phyloP scores from a whole-genome alignment of 768 basidiomycete genomes.

The Arthromyces matolae region DNA sequence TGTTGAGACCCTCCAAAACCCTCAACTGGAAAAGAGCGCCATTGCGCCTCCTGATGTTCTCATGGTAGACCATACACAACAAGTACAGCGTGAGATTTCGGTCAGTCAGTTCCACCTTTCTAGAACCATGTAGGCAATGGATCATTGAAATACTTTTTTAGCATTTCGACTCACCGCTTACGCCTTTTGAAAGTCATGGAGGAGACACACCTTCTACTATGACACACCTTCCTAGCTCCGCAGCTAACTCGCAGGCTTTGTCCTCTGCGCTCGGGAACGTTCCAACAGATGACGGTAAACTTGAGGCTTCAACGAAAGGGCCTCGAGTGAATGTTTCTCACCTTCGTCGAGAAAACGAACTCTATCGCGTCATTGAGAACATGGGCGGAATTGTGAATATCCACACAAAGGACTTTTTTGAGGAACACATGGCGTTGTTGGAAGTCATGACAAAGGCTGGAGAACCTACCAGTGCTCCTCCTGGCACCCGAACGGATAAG shows the following conservation, averaged over 20 bases:
- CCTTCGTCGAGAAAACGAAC: slow-evolving; percentile 77
- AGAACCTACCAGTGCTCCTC: slow-evolving; percentile 67
- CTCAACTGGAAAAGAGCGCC: neutral
- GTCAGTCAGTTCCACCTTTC: neutral
- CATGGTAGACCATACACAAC: slow-evolving; percentile 6
- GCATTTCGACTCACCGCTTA: neutral
- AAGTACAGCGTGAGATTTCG: neutral
- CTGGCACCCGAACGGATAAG: slow-evolving; percentile 68
- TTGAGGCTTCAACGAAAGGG: slow-evolving; percentile 5
- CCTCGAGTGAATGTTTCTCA: slow-evolving; percentile 68
- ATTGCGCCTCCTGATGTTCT: slow-evolving; percentile 18
- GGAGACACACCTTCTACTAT: neutral
- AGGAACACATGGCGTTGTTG: slow-evolving; percentile 62
- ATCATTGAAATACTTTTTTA: no score
- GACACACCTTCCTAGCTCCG: neutral
- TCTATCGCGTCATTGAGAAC: slow-evolving; percentile 61
- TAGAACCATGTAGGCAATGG: no score
- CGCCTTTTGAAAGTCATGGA: neutral
- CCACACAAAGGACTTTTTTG: slow-evolving; percentile 65
- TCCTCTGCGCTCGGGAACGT: neutral
- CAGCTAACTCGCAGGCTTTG: neutral
- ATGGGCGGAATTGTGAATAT: slow-evolving; percentile 66
- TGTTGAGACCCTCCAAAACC: no score
- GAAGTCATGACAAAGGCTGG: slow-evolving; percentile 53
- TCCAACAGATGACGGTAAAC: neutral